These are phyloP conservation scores for Cryptococcus amylolentus DNA, from an alignment of 1,284 basidiomycete species.

Conservation along the genomic window DNA sequence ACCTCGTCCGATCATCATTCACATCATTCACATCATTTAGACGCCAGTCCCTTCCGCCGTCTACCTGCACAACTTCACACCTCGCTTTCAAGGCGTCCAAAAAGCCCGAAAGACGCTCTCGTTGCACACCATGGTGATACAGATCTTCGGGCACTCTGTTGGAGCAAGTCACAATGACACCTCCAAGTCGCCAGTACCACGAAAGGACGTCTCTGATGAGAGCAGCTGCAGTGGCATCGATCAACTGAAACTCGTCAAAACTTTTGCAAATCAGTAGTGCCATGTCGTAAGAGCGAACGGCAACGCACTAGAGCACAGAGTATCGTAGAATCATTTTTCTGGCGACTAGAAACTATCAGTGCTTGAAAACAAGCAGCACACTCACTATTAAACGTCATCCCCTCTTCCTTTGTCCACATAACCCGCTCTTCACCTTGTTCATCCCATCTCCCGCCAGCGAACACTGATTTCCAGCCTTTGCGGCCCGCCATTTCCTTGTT, in stretches of 20 bases:
- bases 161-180: constrained; percentile 59
- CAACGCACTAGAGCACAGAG: constrained; percentile 51
- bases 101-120: constrained; percentile 62
- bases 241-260: constrained; percentile 68
- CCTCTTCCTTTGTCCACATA: constrained; percentile 38
- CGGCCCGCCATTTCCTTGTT: constrained; percentile 42
- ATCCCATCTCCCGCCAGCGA: constrained; percentile 50
- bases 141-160: constrained; percentile 67
- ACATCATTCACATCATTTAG: constrained; percentile 29
- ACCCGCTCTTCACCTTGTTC: constrained; percentile 27
- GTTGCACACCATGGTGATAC: constrained; percentile 66
- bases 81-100: constrained; percentile 61
- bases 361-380: not conserved
- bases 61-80: constrained; percentile 61
- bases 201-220: constrained; percentile 66
- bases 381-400: constrained; percentile 48
- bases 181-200: constrained; percentile 72
- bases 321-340: constrained; percentile 49
- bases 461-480: constrained; percentile 47
- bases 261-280: constrained; percentile 12
- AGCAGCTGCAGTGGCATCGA: constrained; percentile 65
- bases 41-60: constrained; percentile 54
- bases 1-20: constrained; percentile 29
- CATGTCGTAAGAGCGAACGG: not conserved
- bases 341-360: constrained; percentile 31